phyloP scores from a whole-genome alignment of 2,329 filamentous ascomycete species.

The Neonectria neomacrospora region DNA sequence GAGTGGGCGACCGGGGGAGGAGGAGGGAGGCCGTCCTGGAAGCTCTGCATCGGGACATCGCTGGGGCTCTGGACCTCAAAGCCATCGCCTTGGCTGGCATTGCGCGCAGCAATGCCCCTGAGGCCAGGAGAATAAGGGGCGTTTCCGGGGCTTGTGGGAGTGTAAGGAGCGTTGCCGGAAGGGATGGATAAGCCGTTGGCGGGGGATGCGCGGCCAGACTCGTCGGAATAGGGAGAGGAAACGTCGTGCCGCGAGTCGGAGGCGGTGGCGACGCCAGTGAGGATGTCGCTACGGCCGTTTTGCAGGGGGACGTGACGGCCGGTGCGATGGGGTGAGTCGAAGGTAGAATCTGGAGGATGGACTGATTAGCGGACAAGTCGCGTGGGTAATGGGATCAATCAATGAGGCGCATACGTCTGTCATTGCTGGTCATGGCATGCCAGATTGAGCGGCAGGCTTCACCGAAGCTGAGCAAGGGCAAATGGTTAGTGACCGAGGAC shows the following conservation, averaged over 20 bases:
- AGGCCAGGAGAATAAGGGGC: constrained; percentile 91
- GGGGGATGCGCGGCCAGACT: constrained; percentile 66
- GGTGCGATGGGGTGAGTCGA: constrained; percentile 92
- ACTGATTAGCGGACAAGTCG: constrained; percentile 31
- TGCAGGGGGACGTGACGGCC: constrained; percentile 90
- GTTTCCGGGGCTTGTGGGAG: constrained; percentile 64
- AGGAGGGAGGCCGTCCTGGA: constrained; percentile 90
- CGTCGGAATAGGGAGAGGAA: constrained; percentile 80
- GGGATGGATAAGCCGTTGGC: constrained; percentile 52
- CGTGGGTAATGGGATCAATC: constrained; percentile 9
- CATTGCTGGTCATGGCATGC: constrained; percentile 86
- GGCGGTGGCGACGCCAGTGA: constrained; percentile 90
- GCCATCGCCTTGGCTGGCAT: constrained; percentile 70
- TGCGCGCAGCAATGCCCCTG: constrained; percentile 78
- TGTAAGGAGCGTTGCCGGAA: constrained; percentile 55
- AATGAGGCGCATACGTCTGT: constrained; percentile 65
- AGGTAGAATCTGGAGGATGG: constrained; percentile 77
- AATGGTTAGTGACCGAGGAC: constrained; percentile 31
- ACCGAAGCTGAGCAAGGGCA: constrained; percentile 63
- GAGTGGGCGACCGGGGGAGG: constrained; percentile 89
- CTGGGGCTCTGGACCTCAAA: constrained; percentile 78
- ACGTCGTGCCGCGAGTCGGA: constrained; percentile 90
- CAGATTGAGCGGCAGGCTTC: constrained; percentile 89
- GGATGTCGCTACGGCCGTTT: constrained; percentile 81
- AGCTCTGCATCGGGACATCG: constrained; percentile 97